Conservation (phyloP, 2,329 filamentous ascomycete species). For the Penicillium sp. region DNA sequence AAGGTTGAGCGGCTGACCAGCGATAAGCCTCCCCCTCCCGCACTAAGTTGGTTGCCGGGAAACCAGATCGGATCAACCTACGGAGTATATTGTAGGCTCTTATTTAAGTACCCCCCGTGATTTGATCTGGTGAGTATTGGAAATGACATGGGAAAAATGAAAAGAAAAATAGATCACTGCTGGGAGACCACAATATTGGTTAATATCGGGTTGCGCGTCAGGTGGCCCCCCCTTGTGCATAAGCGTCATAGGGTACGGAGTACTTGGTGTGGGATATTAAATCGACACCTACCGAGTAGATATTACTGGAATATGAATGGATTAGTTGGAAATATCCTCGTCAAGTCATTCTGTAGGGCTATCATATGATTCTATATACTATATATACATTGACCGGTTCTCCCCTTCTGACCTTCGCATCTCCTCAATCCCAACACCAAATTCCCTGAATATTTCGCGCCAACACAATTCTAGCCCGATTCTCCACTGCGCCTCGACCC, state of each 20-base stretch:
- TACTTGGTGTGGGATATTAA: not conserved
- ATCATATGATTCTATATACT: not conserved
- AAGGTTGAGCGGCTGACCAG: not conserved
- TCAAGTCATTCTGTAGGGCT: not conserved
- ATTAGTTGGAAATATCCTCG: not conserved
- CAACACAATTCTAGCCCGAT: slow-evolving; percentile 4
- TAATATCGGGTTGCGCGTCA: slow-evolving; percentile 9
- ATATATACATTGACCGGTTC: not conserved
- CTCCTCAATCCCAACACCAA: not conserved
- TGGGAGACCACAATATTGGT: not conserved
- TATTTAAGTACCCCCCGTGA: slow-evolving; percentile 6
- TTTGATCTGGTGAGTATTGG: slow-evolving; percentile 6
- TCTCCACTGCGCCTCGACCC: slow-evolving; percentile 13
- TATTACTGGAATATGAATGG: not conserved
- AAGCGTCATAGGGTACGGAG: slow-evolving; percentile 15
- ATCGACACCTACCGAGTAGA: not conserved
- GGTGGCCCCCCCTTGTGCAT: slow-evolving; percentile 11
- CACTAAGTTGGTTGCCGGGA: slow-evolving; percentile 11
- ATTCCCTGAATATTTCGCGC: not conserved
- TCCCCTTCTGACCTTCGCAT: not conserved
- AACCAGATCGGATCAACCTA: not conserved
- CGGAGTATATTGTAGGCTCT: not conserved
- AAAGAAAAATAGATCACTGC: not conserved
- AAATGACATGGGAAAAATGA: not conserved
- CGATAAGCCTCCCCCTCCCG: slow-evolving; percentile 19